Base-by-base conservation (phyloP, 208 protist species). In the Willaertia magna region DNA sequence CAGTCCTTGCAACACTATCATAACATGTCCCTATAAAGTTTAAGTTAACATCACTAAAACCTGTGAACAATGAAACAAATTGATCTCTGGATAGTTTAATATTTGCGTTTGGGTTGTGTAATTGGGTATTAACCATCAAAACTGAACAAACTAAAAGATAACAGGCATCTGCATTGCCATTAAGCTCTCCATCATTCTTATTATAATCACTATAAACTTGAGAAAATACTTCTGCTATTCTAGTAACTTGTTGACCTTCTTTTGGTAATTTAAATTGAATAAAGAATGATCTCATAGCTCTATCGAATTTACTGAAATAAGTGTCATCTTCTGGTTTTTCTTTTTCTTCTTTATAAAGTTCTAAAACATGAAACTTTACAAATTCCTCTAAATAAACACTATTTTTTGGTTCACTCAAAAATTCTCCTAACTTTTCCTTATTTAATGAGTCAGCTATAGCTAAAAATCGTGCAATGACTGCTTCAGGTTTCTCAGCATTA, bases 181-280 rank as follows among this genome's bases (percentile, higher is more conserved):
- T 67, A 30, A 67, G 18, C 34, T 67, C 55, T 67, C 55, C 55
- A 34, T 67, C 55, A 67, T 67, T 67, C 55, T 67, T 67, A 26
- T 67, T 67, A n/a, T 67, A 34, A 9, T 67, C n/a, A n/a, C 55
- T 67, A n/a, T 67, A 67, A 6, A 67, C 55, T 34, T 18, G 12
- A 26, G 55, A 0, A 67, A 67, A 67, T 12, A 34, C 55, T 30
- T 67, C 55, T 4, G 55, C 55, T 34, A 67, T 67, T 67, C 55
- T 67, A 26, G 55, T 67, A 18, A 67, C 55, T 67, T 67, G 55
- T 34, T 67, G 55, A 14, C 55, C 55, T 67, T 67, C 55, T n/a
- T 67, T 67, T 67, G 55, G 55, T 67, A 67, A 67, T 67, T 67
- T 67, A 30, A 67, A 67, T 67, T 67, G 55, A n/a, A 67, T 67